Conservation (phyloP, 2,329 filamentous ascomycete species). For the Scolecobasidium constrictum region DNA sequence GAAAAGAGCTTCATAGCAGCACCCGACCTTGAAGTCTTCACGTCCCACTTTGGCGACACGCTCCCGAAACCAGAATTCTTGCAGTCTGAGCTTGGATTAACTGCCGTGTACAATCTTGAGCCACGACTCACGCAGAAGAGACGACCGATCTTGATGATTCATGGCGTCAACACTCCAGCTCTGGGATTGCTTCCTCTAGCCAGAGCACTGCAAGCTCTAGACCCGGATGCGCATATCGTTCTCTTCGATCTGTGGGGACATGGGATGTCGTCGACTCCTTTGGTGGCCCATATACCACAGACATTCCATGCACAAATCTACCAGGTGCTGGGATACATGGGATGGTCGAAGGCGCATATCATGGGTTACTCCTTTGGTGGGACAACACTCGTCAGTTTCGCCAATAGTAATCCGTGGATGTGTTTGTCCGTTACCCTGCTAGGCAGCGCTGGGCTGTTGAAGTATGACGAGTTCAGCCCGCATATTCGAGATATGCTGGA, state of each 20-base stretch:
- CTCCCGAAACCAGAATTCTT: neutral
- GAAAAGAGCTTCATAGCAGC: too few relatives aligned
- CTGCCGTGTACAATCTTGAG: neutral
- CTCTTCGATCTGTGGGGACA: conserved; percentile 44
- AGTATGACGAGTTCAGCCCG: conserved; percentile 16
- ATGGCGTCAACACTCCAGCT: conserved; percentile 42
- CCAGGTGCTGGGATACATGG: conserved; percentile 26
- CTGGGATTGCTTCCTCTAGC: conserved; percentile 37
- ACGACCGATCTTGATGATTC: conserved; percentile 32
- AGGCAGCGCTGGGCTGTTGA: conserved; percentile 38
- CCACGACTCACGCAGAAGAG: neutral
- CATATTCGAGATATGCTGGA: conserved; percentile 17
- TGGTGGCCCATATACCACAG: conserved; percentile 26
- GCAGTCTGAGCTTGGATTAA: neutral
- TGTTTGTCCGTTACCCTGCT: conserved; percentile 29
- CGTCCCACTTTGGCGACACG: neutral
- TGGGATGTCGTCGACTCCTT: conserved; percentile 39
- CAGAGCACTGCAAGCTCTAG: conserved; percentile 21
- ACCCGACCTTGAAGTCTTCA: neutral
- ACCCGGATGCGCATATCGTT: conserved; percentile 29
- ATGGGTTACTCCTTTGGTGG: conserved; percentile 42
- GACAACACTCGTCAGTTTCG: conserved; percentile 28
- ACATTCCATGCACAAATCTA: conserved; percentile 35
- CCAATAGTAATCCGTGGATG: conserved; percentile 17
- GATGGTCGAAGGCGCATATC: conserved; percentile 34